These are phyloP conservation scores for Monosporascus sp. DNA, from an alignment of 2,329 filamentous ascomycete genomes.

Conservation along the genomic window DNA sequence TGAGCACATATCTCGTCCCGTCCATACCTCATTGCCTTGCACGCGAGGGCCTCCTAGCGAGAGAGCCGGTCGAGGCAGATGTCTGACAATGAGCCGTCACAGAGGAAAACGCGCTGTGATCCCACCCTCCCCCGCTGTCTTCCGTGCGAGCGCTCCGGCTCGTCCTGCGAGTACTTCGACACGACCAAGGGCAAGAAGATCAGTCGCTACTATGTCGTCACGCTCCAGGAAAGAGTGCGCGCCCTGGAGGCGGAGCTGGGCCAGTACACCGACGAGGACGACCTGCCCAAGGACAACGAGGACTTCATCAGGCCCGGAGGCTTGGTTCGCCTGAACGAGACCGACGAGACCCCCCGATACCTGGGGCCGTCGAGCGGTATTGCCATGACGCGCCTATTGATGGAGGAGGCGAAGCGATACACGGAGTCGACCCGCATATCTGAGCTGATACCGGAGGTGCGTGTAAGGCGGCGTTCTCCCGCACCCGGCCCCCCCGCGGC, in stretches of 20 bases:
- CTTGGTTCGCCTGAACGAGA: conserved; percentile 76
- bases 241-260: conserved; percentile 76
- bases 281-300: conserved; percentile 67
- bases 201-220: conserved; percentile 86
- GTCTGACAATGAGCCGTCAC: neutral
- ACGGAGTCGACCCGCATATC: conserved; percentile 88
- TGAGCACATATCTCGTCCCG: conserved; percentile 34
- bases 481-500: neutral
- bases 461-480: conserved; percentile 48
- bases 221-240: conserved; percentile 80
- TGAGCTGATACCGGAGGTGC: conserved; percentile 77
- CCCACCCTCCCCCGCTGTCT: conserved; percentile 85
- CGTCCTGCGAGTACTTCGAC: conserved; percentile 92
- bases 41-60: neutral
- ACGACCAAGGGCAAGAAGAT: conserved; percentile 81
- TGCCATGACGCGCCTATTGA: conserved; percentile 87
- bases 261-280: conserved; percentile 72
- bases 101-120: conserved; percentile 97
- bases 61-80: neutral
- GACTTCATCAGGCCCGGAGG: conserved; percentile 83
- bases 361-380: conserved; percentile 93
- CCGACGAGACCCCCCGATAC: conserved; percentile 81
- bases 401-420: conserved; percentile 94
- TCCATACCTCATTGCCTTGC: neutral
- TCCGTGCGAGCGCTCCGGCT: conserved; percentile 87